Base-by-base conservation (phyloP, 176 grass and related monocot genomes). In the Phragmites australis region DNA sequence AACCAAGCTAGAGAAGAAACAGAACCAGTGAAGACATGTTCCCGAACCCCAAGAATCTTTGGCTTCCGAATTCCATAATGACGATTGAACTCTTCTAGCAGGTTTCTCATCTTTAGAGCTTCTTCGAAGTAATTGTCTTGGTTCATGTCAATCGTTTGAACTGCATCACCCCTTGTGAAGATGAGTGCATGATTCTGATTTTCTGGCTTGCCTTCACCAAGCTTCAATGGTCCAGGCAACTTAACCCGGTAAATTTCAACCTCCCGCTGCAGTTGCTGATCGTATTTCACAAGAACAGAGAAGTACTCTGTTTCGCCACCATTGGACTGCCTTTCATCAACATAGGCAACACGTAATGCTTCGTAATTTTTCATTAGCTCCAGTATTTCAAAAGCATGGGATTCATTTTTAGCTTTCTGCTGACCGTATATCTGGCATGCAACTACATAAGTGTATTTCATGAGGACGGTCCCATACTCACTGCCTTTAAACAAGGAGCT, bases 371-470 rank as follows among this genome's bases (percentile, higher is more conserved):
- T 94, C 94, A 97, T 97, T 78, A 97, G 86, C 80, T 92, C 88
- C 79, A 94, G 78, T 76, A 97, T 97, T 75, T 97, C 94, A 58
- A 83, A 89, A 77, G 94, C 94, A 30, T 74, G 82, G 6, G 92
- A 55, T 39, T 89, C 89, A 82, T 94, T 97, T 65, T 92, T 97
- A 53, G 87, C 87, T 84, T 97, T 97, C 80, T 97, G 94, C 61
- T 72, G 59, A 69, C 94, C 94, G 74, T 97, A 97, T 70, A 97
- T 87, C 86, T 97, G 94, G 80, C 94, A 97, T 43, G 94, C 94
- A 84, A 97, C 89, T 66, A 97, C 94, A 90, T 97, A 97, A 13
- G 94, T 94, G 71, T 94, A 97, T 64, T 97, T 97, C 91, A 97
- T 97, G 72, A 94, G 71, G 59, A 88, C 94, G 23, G 91, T 97